Evolutionary conservation across 768 basidiomycete species (phyloP), one percentile per base, ranked within the genome.

Genomic region (Tricholoma saponaceum): DNA sequence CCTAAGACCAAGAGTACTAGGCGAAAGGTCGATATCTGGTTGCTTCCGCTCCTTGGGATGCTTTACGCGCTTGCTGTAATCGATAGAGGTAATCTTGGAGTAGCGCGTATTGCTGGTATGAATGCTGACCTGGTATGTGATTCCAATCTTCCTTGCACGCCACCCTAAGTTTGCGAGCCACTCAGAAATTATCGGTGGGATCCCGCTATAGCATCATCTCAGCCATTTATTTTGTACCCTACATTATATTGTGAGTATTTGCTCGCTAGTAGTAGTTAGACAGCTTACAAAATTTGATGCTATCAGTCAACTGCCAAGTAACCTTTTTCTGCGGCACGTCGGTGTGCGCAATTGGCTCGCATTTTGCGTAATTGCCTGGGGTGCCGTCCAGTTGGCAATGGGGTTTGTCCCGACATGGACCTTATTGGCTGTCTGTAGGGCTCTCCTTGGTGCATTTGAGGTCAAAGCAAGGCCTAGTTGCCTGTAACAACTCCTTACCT

Each of bases 141-240:
- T 41, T 55, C 30, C 23, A 37, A 2, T 18, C 4, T 10, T 30
- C 22, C 41, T 16, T 47, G 28, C 13, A 37, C 54, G 16, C 43
- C 30, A 57, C 51, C 25, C 39, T 58, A 33, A 59, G 46, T 30
- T 33, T 13, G 28, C n/a, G 22, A 22, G 28, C 32, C 23, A 7
- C 10, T 30, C 58, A 82, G 79, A 61, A 69, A 50, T 62, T 80
- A 49, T 64, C 60, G 23, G 57, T 73, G 51, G 77, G 78, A 35
- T 59, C 68, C 35, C 76, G 79, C 22, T 81, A 76, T 66, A 79
- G 75, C 64, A 73, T 79, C 60, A 70, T 77, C n/a, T 71, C 76
- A 33, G 74, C 72, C 35, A 60, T 79, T 28, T 80, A 77, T 60
- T 80, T 80, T 62, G 59, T 79, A 13, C 79, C 79, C n/a, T 79